Percentiles rank a stretch among this genome's conserved stretches.
Evolutionary conservation across 1,284 basidiomycete species (phyloP).

Genomic region (Athelia sp.): DNA sequence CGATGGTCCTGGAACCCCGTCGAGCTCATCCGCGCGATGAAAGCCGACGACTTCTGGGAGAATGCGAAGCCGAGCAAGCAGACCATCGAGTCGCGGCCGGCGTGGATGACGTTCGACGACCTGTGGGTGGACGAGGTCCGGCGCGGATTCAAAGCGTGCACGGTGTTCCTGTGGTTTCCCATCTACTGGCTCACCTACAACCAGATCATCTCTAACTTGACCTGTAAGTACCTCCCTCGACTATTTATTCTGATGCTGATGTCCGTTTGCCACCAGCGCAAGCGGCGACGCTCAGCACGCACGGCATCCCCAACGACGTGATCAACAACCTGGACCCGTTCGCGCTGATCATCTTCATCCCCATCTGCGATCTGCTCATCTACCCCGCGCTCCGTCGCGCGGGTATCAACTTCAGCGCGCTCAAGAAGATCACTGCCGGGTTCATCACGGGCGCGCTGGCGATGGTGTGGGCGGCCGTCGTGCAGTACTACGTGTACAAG

Average conservation of each 20-base stretch:
- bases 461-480: slow-evolving; percentile 64
- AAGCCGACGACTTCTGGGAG: slow-evolving; percentile 74
- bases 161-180: slow-evolving; percentile 77
- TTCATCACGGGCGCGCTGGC: slow-evolving; percentile 59
- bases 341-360: slow-evolving; percentile 71
- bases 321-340: slow-evolving; percentile 79
- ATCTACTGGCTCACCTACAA: slow-evolving; percentile 75
- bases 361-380: slow-evolving; percentile 58
- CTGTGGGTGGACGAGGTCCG: slow-evolving; percentile 81
- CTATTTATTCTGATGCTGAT: background rate
- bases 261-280: slow-evolving; percentile 36
- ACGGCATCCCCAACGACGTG: slow-evolving; percentile 79
- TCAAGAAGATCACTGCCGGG: slow-evolving; percentile 74
- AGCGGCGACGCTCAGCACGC: slow-evolving; percentile 65
- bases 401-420: slow-evolving; percentile 65
- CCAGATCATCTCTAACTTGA: slow-evolving; percentile 77
- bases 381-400: slow-evolving; percentile 71
- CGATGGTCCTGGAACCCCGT: slow-evolving; percentile 59
- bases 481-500: slow-evolving; percentile 78
- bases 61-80: slow-evolving; percentile 62
- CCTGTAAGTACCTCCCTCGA: slow-evolving; percentile 28
- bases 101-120: slow-evolving; percentile 76
- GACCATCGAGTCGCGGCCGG: slow-evolving; percentile 36
- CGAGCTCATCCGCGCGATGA: slow-evolving; percentile 41
- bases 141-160: slow-evolving; percentile 81